Base-by-base conservation (phyloP, 306 rosid genomes). In the Malus fusca region DNA sequence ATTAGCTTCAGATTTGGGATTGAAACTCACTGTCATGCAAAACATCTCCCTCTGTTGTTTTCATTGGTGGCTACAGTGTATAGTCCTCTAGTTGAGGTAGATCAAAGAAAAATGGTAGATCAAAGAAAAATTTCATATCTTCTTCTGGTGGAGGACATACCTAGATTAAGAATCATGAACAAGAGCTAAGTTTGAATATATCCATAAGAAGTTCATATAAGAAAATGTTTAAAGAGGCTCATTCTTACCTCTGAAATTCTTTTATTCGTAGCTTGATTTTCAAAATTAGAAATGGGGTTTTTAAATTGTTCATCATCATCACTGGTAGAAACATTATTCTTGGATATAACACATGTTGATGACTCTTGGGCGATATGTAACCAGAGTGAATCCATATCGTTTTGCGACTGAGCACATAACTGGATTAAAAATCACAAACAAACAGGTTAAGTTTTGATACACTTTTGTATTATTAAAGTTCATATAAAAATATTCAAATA, bases 191-290 rank as follows among this genome's bases (percentile, higher is more conserved):
- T 69, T 4, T 72, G 37, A 40, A 48, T 67, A 60, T 60, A 65
- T 73, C 48, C 69, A 75, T 42, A 28, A 17, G 18, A 43, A 21
- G 30, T 79, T 69, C 22, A 66, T 13, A 72, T 26, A 44, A 4
- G 67, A 22, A 77, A 69, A 61, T 35, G 67, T 58, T 23, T 14
- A 75, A n/a, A 21, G 69, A 60, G 26, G 46, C 58, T 81, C 64
- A 71, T 64, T 68, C 92, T 82, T 73, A 91, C 93, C 81, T 63
- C 71, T 31, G 58, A 58, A 77, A 26, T 68, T 22, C 9, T 60
- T 65, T 10, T 0, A 48, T 17, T 3, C 30, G 68, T 8, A 65
- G 5, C 15, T 44, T 2, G 59, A 72, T 22, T 71, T 26, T 53
- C 77, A 37, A 0, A 25, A 52, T 8, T 43, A 52, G 58, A 1